Base-by-base conservation (phyloP, 2,329 filamentous ascomycete species). In the Diplodia corticola region DNA sequence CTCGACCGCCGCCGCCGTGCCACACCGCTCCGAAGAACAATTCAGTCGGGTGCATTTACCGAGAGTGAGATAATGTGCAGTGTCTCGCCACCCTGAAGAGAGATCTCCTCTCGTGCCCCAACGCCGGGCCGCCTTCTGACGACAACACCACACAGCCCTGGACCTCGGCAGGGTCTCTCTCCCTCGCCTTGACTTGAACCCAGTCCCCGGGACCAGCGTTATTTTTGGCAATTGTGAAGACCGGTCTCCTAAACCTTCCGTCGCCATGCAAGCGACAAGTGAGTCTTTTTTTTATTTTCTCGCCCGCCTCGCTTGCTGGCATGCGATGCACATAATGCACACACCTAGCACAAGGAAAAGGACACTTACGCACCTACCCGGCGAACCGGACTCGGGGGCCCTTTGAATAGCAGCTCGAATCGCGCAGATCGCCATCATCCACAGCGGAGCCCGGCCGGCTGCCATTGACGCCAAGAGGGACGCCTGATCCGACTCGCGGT, bases 41-140 rank as follows among this genome's bases (percentile, higher is more conserved):
- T 22, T 53, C n/a, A 30, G 15, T 54, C 50, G 50, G 50, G 50
- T 20, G 28, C 50, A 35, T 26, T 54, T 35, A 35, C 51, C 51
- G 51, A 35, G 33, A 17, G 26, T 44, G 54, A 57, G 54, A 44
- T 57, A 35, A 37, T n/a, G 22, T 28, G 54, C 54, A 57, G 54
- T n/a, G 54, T 57, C 54, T 57, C 54, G 54, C 54, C 54, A 57
- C 54, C 35, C 20, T 57, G 54, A 44, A 57, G 35, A 57, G 35
- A 57, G 33, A 12, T 37, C 33, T 20, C 53, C 2, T 33, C 22
- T n/a, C n/a, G n/a, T n/a, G n/a, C 13, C 17, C 26, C 7, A 20
- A 6, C 20, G 24, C n/a, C 35, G 54, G 1, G n/a, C n/a, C 15
- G 33, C 33, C 33, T 35, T 10, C 33, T 35, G 7, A 35, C 33